Base-by-base conservation (phyloP, 257 asterid genomes). In the Cynanchum wilfordii region DNA sequence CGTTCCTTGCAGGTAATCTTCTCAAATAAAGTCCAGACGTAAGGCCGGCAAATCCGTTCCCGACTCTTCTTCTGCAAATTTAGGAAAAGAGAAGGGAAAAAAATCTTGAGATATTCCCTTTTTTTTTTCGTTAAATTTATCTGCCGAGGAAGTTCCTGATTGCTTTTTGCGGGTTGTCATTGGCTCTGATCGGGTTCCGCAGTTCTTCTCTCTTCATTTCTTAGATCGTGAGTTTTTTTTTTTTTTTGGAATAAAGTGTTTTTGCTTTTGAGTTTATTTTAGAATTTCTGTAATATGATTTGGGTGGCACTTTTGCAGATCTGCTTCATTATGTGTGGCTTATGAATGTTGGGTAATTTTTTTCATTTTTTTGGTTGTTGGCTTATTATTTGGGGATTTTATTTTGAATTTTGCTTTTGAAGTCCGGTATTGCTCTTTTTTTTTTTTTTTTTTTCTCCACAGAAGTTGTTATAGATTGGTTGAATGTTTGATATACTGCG, bases 181-280 rank as follows among this genome's bases (percentile, higher is more conserved):
- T 64, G 5, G 45, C 75, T 78, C 82, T 20, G 73, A 70, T 79
- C 74, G 52, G 16, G 0, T 25, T 58, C 6, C 19, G 22, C 78
- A 11, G 30, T 72, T 42, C 45, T 10, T 58, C 13, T 50, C 24
- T 0, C 49, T 72, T 15, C 45, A 2, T 69, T 73, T 29, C 76
- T 73, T 70, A 77, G 5, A 42, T 71, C 5, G 84, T 81, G 68
- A 77, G 84, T 56, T 27, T 56, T 54, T 7, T 16, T 57, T 13
- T 49, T 36, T 4, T 8, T 47, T 55, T 19, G 12, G 12, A 12
- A 47, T 47, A 50, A 13, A 4, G 55, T 66, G 25, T 24, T 19
- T 33, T 17, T 57, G 76, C 22, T 10, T 44, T 20, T 55, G 5
- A 20, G 42, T 66, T 52, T 16, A 9, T 10, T 36, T 38, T 1